phyloP scores from a whole-genome alignment of 495 filamentous ascomycete species.

The Gamarada debralockiae region DNA sequence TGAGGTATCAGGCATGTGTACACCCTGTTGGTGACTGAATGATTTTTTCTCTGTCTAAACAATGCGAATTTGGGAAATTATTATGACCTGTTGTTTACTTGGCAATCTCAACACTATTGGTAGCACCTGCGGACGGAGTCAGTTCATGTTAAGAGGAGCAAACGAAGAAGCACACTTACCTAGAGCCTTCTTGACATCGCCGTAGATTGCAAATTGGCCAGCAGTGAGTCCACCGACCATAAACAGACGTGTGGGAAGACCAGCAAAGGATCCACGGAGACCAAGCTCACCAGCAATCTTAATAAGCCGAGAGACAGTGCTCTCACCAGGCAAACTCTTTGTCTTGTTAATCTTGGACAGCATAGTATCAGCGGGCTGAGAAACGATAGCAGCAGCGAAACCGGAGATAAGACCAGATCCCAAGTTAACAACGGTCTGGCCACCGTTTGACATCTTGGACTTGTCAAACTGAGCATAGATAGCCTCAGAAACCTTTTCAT shows the following conservation, averaged over 20 bases:
- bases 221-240: constrained; percentile 55
- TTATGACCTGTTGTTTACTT: too few relatives aligned
- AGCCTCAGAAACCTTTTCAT: constrained; percentile 89
- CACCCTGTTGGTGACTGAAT: too few relatives aligned
- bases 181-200: constrained; percentile 59
- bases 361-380: constrained; percentile 99
- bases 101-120: too few relatives aligned
- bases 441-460: constrained; percentile 61
- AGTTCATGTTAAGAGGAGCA: too few relatives aligned
- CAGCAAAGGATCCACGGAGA: constrained; percentile 78
- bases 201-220: constrained; percentile 97
- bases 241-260: constrained; percentile 92
- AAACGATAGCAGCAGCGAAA: constrained; percentile 95
- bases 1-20: too few relatives aligned
- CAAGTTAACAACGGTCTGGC: constrained; percentile 88
- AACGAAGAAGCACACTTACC: too few relatives aligned
- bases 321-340: constrained; percentile 90
- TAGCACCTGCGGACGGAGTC: too few relatives aligned
- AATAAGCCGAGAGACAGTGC: constrained; percentile 83
- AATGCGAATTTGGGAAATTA: too few relatives aligned
- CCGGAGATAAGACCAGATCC: constrained; percentile 93
- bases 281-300: constrained; percentile 97
- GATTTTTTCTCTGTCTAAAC: too few relatives aligned
- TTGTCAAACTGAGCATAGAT: constrained; percentile 75
- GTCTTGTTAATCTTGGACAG: constrained; percentile 99